A percentile compares a stretch with the other conserved stretches of the same genome.
phyloP scores from a whole-genome alignment of 2,329 filamentous ascomycete genomes.

The Scytalidium lignicola region DNA sequence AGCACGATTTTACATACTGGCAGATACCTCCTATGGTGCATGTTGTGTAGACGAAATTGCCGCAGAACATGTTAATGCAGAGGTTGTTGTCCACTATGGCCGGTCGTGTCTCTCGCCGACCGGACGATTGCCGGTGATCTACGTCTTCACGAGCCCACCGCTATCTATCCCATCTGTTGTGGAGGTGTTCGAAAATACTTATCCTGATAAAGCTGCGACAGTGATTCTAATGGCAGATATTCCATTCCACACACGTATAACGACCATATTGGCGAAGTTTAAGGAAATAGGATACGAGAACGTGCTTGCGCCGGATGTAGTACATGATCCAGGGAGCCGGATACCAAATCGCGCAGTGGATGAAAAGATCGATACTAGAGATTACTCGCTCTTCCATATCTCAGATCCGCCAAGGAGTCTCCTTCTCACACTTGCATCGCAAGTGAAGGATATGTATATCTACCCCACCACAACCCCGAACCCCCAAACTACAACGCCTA shows the following conservation, averaged over 20 bases:
- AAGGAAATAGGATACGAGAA: conserved; percentile 60
- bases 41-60: conserved; percentile 98
- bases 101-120: conserved; percentile 89
- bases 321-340: conserved; percentile 71
- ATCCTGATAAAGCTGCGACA: conserved; percentile 56
- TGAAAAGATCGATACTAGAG: conserved; percentile 28
- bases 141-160: conserved; percentile 75
- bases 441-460: conserved; percentile 73
- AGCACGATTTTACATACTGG: conserved; percentile 69
- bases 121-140: conserved; percentile 78
- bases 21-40: conserved; percentile 92
- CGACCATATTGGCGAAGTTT: conserved; percentile 50
- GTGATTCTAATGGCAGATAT: conserved; percentile 85
- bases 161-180: conserved; percentile 57
- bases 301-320: conserved; percentile 64
- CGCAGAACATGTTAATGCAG: conserved; percentile 85
- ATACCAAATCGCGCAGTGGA: conserved; percentile 78
- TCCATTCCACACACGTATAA: conserved; percentile 74
- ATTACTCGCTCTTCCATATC: conserved; percentile 73
- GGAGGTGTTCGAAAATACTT: conserved; percentile 61
- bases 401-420: conserved; percentile 79
- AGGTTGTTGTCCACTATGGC: conserved; percentile 92
- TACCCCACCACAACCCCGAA: conserved; percentile 50
- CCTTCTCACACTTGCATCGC: conserved; percentile 79
- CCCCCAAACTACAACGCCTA: conserved; percentile 32